Percentiles rank a stretch among this genome's conserved stretches.
Evolutionary conservation across 2,329 filamentous ascomycete species (phyloP).

Genomic region (Talaromyces sp.): DNA sequence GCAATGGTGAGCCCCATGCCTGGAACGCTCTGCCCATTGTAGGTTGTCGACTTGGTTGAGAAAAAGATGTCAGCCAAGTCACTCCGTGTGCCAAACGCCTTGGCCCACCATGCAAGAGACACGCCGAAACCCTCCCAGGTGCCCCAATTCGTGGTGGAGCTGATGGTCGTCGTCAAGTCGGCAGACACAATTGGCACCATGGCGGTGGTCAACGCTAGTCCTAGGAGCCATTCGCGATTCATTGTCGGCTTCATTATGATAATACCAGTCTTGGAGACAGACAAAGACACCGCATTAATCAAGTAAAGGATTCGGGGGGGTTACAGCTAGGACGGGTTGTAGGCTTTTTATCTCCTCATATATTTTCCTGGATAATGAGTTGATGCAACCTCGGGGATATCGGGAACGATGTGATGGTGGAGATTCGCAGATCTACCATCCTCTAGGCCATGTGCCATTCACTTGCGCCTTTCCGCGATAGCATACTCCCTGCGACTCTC

Average conservation of each 20-base stretch:
- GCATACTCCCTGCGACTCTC: not conserved
- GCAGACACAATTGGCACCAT: not conserved
- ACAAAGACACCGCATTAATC: not conserved
- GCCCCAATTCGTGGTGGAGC: constrained; percentile 9
- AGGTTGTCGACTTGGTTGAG: not conserved
- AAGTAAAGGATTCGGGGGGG: no score
- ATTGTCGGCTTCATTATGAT: not conserved
- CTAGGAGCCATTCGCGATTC: not conserved
- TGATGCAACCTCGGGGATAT: not conserved
- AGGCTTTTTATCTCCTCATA: not conserved
- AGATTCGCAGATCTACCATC: not conserved
- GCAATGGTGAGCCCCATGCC: constrained; percentile 8
- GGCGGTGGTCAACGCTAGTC: not conserved
- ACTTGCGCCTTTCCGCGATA: not conserved
- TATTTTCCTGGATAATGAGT: not conserved
- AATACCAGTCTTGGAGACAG: not conserved
- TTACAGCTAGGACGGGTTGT: not conserved
- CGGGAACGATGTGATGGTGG: not conserved
- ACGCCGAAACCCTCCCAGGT: constrained; percentile 13
- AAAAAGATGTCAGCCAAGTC: constrained; percentile 5
- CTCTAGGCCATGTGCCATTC: not conserved
- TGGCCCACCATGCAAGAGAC: constrained; percentile 10
- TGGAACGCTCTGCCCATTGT: constrained; percentile 3
- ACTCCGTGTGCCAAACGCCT: constrained; percentile 2
- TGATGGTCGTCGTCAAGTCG: constrained; percentile 5